phyloP scores from a whole-genome alignment of 768 basidiomycete genomes.

The Agrocybe praecox region DNA sequence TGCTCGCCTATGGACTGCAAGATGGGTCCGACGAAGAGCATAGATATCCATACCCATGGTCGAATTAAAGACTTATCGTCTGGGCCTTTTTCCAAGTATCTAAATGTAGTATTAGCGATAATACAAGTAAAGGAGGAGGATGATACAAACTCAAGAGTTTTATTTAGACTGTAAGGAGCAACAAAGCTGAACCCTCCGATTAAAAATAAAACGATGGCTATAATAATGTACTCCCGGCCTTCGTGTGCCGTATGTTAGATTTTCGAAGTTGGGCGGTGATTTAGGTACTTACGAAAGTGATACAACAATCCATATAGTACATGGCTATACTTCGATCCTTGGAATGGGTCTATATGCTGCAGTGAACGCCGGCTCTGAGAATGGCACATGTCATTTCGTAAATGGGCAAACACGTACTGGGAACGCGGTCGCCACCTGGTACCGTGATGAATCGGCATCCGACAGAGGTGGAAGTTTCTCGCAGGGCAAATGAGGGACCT shows the following conservation, averaged over 20 bases:
- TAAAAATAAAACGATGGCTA: constrained; percentile 28
- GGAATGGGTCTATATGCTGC: constrained; percentile 40
- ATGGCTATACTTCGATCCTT: constrained; percentile 29
- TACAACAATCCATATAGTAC: constrained; percentile 49
- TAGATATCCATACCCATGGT: constrained; percentile 47
- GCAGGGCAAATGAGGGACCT: constrained; percentile 43
- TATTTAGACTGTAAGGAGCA: constrained; percentile 34
- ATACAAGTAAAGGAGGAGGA: not conserved
- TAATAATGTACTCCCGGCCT: constrained; percentile 31
- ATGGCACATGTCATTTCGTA: not conserved
- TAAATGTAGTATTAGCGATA: constrained; percentile 16
- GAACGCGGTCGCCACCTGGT: constrained; percentile 25
- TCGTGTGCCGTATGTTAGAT: not conserved
- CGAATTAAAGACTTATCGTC: constrained; percentile 48
- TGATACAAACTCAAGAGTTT: constrained; percentile 1
- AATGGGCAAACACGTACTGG: constrained; percentile 18
- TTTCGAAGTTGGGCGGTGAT: not conserved
- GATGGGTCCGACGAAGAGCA: constrained; percentile 45
- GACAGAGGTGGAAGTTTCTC: constrained; percentile 65
- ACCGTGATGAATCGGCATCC: constrained; percentile 48
- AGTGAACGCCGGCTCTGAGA: not conserved
- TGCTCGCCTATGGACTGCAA: constrained; percentile 48
- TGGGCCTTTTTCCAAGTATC: constrained; percentile 53
- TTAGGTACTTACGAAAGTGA: constrained; percentile 28
- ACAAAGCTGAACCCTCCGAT: constrained; percentile 29